Percentiles rank a stretch among this genome's conserved stretches.
Conservation (phyloP, 148 eudicot genomes). For the Heliamphora exappendiculata region DNA sequence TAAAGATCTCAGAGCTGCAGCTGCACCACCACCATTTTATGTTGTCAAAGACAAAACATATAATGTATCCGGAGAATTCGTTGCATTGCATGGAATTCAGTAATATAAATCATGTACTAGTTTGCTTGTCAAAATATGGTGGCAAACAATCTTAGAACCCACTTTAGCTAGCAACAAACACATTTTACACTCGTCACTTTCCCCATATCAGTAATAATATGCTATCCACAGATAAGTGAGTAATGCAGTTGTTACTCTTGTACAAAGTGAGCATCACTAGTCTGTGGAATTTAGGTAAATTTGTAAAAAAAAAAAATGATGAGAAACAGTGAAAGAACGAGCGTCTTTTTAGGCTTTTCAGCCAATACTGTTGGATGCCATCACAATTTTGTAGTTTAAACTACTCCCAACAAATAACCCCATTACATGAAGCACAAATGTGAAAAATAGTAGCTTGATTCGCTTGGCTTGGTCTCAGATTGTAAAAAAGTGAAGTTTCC, state of each 20-base stretch:
- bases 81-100: neutral
- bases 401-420: neutral
- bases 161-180: neutral
- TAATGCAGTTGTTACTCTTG: neutral
- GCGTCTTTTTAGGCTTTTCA: neutral
- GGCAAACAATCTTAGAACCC: neutral
- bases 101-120: neutral
- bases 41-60: neutral
- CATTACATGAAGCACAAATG: neutral
- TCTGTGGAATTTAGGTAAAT: neutral
- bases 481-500: neutral
- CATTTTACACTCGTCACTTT: neutral
- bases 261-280: neutral
- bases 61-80: neutral
- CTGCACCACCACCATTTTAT: constrained; percentile 31
- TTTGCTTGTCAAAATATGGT: neutral
- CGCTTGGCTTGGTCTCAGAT: neutral
- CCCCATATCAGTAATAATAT: neutral
- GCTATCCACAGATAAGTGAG: neutral
- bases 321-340: neutral
- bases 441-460: neutral
- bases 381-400: neutral
- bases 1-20: constrained; percentile 53
- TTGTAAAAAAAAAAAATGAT: neutral
- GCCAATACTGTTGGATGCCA: neutral